These are phyloP conservation scores for Coemansia sp. DNA, from an alignment of 192 early-diverging fungal species.

Conservation along the genomic window DNA sequence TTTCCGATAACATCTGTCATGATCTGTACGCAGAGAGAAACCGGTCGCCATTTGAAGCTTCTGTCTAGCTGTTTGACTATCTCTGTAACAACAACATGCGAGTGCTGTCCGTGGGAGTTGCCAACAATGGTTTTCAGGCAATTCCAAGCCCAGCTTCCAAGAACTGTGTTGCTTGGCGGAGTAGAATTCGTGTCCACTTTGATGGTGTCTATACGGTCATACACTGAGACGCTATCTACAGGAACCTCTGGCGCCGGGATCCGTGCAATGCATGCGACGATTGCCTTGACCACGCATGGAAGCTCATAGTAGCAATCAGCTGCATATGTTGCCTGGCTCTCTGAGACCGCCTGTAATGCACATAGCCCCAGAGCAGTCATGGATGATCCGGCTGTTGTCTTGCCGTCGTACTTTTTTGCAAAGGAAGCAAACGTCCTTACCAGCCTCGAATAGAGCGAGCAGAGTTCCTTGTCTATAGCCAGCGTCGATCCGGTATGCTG, in stretches of 20 bases:
- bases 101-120: conserved; percentile 49
- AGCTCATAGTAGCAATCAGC: conserved; percentile 62
- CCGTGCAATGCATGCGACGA: conserved; percentile 38
- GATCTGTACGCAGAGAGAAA: conserved; percentile 29
- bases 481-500: conserved; percentile 70
- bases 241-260: background rate
- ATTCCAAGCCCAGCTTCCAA: conserved; percentile 37
- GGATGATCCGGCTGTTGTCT: conserved; percentile 2
- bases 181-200: background rate
- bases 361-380: conserved; percentile 59
- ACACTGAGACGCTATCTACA: background rate
- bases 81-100: conserved; percentile 46
- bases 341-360: conserved; percentile 62
- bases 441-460: conserved; percentile 58
- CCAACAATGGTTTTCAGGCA: conserved; percentile 40
- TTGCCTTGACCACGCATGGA: conserved; percentile 59
- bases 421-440: conserved; percentile 57
- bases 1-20: conserved; percentile 28
- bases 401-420: conserved; percentile 15
- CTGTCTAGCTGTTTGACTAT: conserved; percentile 42
- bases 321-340: conserved; percentile 64
- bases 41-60: conserved; percentile 33
- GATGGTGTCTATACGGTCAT: conserved; percentile 13
- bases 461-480: conserved; percentile 66
- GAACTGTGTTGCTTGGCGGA: conserved; percentile 9